Conservation (phyloP, 805 yeast species). For the Ogataea corticis region DNA sequence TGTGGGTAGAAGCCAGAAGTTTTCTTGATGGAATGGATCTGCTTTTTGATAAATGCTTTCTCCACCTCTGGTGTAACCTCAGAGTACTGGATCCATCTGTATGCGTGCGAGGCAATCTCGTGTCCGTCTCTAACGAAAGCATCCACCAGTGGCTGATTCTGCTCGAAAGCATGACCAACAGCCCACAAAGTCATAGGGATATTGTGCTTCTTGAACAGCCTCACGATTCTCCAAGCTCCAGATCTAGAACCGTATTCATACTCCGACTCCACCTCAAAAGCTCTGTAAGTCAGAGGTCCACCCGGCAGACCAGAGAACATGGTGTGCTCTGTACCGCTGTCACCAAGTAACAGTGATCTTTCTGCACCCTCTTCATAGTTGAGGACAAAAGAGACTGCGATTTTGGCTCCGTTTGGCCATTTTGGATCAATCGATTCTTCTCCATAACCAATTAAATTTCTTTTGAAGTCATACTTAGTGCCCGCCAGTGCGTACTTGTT, state of each 20-base stretch:
- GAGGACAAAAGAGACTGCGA: constrained; percentile 29
- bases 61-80: constrained; percentile 34
- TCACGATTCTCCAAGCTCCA: constrained; percentile 25
- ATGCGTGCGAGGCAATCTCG: constrained; percentile 42
- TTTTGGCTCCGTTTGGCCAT: constrained; percentile 27
- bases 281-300: constrained; percentile 4
- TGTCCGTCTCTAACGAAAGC: constrained; percentile 40
- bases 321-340: constrained; percentile 15
- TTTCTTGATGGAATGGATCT: constrained; percentile 17
- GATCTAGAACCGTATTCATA: constrained; percentile 18
- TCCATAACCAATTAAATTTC: constrained; percentile 26
- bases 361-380: constrained; percentile 33
- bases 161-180: constrained; percentile 38
- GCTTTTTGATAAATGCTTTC: constrained; percentile 33
- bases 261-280: constrained; percentile 17
- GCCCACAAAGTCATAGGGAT: constrained; percentile 39
- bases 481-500: constrained; percentile 12
- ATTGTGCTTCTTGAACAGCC: constrained; percentile 34
- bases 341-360: constrained; percentile 16
- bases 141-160: constrained; percentile 29
- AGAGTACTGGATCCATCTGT: constrained; percentile 38
- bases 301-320: constrained; percentile 9
- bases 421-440: constrained; percentile 26
- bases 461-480: constrained; percentile 16
- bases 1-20: constrained; percentile 31